Evolutionary conservation across 2,329 filamentous ascomycete genomes (phyloP).

Genomic region (Aureobasidium lini): DNA sequence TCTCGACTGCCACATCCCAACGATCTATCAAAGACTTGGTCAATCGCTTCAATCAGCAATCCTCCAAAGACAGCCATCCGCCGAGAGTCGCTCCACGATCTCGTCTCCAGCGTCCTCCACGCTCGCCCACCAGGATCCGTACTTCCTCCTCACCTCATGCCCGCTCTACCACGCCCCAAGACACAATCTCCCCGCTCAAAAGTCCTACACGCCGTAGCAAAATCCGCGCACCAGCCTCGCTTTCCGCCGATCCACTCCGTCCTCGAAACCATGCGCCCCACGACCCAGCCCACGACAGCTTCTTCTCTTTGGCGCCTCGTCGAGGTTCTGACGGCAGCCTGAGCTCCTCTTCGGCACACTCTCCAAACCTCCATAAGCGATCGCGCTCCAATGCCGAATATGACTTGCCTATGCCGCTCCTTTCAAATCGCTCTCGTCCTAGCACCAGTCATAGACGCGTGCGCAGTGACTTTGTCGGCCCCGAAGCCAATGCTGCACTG

Average conservation of each 20-base stretch:
- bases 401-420: neutral
- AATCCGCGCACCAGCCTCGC: neutral
- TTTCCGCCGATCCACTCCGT: neutral
- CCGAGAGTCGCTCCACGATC: neutral
- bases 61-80: neutral
- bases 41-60: slow-evolving; percentile 63
- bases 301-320: slow-evolving; percentile 24
- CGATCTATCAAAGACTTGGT: slow-evolving; percentile 75
- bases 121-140: neutral
- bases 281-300: slow-evolving; percentile 2
- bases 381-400: slow-evolving; percentile 10
- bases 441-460: neutral
- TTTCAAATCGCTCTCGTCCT: neutral
- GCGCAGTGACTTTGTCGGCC: neutral
- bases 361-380: slow-evolving; percentile 13
- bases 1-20: slow-evolving; percentile 35
- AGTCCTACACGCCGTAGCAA: slow-evolving; percentile 9
- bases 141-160: neutral
- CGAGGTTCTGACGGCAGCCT: slow-evolving; percentile 67
- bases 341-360: slow-evolving; percentile 7
- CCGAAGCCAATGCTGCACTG: neutral
- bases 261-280: neutral
- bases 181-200: slow-evolving; percentile 3
- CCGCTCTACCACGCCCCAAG: neutral
- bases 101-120: neutral